These are phyloP conservation scores for Jamesozyma jinghongensis DNA, from an alignment of 805 yeast genomes.

Conservation along the genomic window DNA sequence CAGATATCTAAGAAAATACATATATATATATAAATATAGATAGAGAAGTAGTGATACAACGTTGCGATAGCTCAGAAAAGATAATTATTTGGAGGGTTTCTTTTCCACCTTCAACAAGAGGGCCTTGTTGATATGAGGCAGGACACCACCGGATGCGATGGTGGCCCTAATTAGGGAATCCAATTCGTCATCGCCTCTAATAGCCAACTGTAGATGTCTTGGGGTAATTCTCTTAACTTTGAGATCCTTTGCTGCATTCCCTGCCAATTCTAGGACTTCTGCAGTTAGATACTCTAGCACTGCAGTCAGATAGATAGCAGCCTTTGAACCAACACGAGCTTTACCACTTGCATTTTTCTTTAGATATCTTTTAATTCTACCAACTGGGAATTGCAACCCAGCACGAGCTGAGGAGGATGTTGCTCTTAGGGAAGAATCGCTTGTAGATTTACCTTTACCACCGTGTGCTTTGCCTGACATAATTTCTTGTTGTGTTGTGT, in stretches of 20 bases:
- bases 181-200: slow-evolving; percentile 96
- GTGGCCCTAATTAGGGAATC: slow-evolving; percentile 91
- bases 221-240: slow-evolving; percentile 96
- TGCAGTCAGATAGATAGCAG: slow-evolving; percentile 93
- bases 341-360: slow-evolving; percentile 83
- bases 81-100: slow-evolving; percentile 25
- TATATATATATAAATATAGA: too few species aligned
- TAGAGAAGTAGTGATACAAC: background rate
- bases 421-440: slow-evolving; percentile 39
- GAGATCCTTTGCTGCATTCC: slow-evolving; percentile 95
- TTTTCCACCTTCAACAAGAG: slow-evolving; percentile 68
- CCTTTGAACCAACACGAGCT: slow-evolving; percentile 83
- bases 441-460: slow-evolving; percentile 91
- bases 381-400: slow-evolving; percentile 94
- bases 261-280: slow-evolving; percentile 94
- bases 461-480: slow-evolving; percentile 90
- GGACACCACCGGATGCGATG: slow-evolving; percentile 96
- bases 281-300: slow-evolving; percentile 95
- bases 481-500: background rate
- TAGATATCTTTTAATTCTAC: slow-evolving; percentile 95
- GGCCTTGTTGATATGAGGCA: slow-evolving; percentile 86
- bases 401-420: slow-evolving; percentile 93
- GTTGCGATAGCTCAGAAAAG: background rate
- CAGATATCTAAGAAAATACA: too few species aligned
- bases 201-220: slow-evolving; percentile 92